Conservation (phyloP, 2,329 filamentous ascomycete genomes). For the Ceratocystis cacaofunesta region DNA sequence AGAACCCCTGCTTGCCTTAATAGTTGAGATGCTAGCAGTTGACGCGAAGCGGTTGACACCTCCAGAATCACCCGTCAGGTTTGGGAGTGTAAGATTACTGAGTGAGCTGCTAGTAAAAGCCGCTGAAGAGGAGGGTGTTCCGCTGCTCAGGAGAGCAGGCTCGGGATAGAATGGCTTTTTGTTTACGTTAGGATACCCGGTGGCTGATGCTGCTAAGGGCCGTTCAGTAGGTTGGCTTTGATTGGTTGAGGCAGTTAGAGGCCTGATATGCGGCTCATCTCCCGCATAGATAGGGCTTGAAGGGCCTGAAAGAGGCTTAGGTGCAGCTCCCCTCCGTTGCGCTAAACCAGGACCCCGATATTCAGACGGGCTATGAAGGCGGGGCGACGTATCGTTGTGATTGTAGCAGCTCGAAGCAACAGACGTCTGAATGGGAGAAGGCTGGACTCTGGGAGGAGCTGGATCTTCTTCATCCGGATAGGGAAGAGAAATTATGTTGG, state of each 20-base stretch:
- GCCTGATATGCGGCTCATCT: conserved; percentile 65
- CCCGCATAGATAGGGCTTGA: conserved; percentile 62
- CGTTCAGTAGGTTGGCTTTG: conserved; percentile 23
- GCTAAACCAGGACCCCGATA: conserved; percentile 52
- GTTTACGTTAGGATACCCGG: conserved; percentile 28
- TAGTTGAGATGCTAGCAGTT: conserved; percentile 85
- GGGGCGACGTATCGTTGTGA: conserved; percentile 37
- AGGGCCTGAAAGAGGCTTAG: conserved; percentile 71
- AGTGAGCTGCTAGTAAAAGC: conserved; percentile 21
- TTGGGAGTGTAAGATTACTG: conserved; percentile 22
- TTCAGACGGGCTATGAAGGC: conserved; percentile 41
- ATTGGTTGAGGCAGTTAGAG: conserved; percentile 32
- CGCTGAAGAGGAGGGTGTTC: conserved; percentile 15
- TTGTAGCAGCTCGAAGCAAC: conserved; percentile 32
- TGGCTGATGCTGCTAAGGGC: neutral
- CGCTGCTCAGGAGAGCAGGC: conserved; percentile 25
- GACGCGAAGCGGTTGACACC: conserved; percentile 51
- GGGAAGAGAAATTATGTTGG: conserved; percentile 40
- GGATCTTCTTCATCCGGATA: conserved; percentile 59
- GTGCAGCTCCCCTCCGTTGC: conserved; percentile 66
- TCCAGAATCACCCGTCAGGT: conserved; percentile 31
- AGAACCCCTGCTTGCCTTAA: conserved; percentile 77
- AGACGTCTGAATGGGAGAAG: conserved; percentile 23
- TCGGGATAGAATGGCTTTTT: conserved; percentile 47
- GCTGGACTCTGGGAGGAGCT: conserved; percentile 22